Evolutionary conservation across 2,329 filamentous ascomycete genomes (phyloP).

Genomic region (Talaromyces sp.): DNA sequence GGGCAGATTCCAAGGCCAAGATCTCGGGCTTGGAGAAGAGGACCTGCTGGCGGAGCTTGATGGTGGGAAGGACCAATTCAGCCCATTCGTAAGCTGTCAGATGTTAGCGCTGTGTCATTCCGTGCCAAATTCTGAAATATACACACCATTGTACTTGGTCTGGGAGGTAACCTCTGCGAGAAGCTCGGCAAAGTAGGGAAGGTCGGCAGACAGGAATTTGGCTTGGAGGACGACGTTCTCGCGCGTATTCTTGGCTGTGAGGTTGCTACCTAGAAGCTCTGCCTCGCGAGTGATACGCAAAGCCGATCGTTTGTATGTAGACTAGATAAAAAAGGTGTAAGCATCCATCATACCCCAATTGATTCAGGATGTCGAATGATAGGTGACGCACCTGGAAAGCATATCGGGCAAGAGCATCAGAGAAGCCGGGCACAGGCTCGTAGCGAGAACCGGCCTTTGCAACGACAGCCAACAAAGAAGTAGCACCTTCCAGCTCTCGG

Average conservation of each 20-base stretch:
- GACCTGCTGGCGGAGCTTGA: constrained; percentile 74
- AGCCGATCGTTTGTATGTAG: constrained; percentile 78
- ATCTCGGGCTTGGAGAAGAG: constrained; percentile 61
- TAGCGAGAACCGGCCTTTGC: constrained; percentile 93
- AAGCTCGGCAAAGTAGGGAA: constrained; percentile 96
- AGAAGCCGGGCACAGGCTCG: constrained; percentile 82
- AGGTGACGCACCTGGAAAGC: constrained; percentile 78
- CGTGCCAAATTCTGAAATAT: neutral
- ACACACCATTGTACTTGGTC: constrained; percentile 74
- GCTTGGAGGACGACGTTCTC: constrained; percentile 90
- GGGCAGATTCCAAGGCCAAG: constrained; percentile 80
- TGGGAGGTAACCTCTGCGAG: constrained; percentile 84
- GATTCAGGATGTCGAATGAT: neutral
- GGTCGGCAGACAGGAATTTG: constrained; percentile 90
- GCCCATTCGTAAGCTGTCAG: constrained; percentile 79
- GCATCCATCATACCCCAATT: constrained; percentile 1
- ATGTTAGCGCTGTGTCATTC: constrained; percentile 11
- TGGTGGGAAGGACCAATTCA: constrained; percentile 76
- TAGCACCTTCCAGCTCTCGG: constrained; percentile 82
- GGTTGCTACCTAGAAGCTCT: constrained; percentile 89
- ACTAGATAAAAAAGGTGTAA: constrained; percentile 49
- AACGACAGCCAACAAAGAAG: constrained; percentile 85
- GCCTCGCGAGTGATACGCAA: constrained; percentile 91
- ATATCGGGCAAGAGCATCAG: constrained; percentile 87
- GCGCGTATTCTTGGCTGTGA: constrained; percentile 82